Base-by-base conservation (phyloP, 176 grass and related monocot genomes). In the Typha latifolia region DNA sequence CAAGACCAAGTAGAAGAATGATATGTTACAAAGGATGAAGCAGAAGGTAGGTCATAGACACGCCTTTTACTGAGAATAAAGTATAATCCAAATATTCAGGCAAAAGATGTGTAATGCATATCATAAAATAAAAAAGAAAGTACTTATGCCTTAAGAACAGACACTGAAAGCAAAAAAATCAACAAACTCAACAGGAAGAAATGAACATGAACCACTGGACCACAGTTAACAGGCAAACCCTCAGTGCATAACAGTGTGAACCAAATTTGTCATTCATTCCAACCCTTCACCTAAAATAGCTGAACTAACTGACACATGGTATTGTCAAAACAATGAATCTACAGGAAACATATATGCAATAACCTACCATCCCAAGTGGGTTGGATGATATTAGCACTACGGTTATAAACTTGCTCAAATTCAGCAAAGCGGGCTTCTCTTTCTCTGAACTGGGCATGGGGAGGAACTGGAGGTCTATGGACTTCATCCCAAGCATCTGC, bases 381-480 rank as follows among this genome's bases (percentile, higher is more conserved):
- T 65, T 51, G 67, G 47, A 90, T 15, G 57, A 76, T 62, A 57
- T 64, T 50, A 11, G 53, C 79, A 69, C 84, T 29, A 62, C 51
- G 79, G 37, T 81, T 68, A 71, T 90, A 99, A 74, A 99, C 85
- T 81, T 73, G 71, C 16, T 90, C 89, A 85, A 99, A 99, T 21
- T 93, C 85, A 49, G 48, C 69, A 66, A 79, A 81, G 32, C 4
- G 77, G 47, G 79, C 13, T 67, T 75, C 77, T 49, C 47, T 61
- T 48, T 66, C 78, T 66, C 76, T 71, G 74, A 89, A 75, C 62
- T 72, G 52, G 76, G 78, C 55, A 50, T n/a, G 72, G 31, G 66
- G 77, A 69, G 83, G 32, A 67, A 48, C 63, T 5, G 84, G 84
- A 87, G 76, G 81, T 16, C 65, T 83, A 71, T 81, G 87, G 74